Percentiles rank a stretch among this genome's conserved stretches.
Evolutionary conservation across 768 basidiomycete species (phyloP).

Genomic region (Amanita molliuscula): DNA sequence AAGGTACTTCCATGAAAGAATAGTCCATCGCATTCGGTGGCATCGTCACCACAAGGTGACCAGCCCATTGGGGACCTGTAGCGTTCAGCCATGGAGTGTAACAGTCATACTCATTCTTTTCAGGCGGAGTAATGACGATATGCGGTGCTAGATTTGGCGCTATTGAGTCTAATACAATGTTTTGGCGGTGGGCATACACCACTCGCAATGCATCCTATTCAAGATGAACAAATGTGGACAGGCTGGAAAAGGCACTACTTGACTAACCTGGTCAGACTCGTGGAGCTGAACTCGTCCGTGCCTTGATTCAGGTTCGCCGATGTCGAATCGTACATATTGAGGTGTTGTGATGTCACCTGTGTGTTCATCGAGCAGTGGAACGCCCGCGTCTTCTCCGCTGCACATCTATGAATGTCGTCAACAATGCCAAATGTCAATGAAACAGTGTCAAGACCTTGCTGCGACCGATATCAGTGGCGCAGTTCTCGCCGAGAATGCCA

Average conservation of each 20-base stretch:
- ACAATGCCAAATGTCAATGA: not conserved
- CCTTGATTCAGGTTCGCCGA: not conserved
- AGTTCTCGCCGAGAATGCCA: not conserved
- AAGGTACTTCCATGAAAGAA: not conserved
- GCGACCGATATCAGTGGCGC: not conserved
- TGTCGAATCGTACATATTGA: not conserved
- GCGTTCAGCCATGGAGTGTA: slow-evolving; percentile 25
- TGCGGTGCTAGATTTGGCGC: slow-evolving; percentile 31
- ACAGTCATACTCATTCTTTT: slow-evolving; percentile 25
- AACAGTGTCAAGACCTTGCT: not conserved
- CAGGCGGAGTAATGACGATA: slow-evolving; percentile 42
- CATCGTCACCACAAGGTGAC: slow-evolving; percentile 21
- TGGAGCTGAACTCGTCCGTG: not conserved
- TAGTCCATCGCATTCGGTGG: slow-evolving; percentile 4
- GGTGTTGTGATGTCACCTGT: not conserved
- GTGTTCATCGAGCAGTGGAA: not conserved
- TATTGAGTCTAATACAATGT: slow-evolving; percentile 35
- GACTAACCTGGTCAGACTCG: not conserved
- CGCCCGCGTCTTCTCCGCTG: not conserved
- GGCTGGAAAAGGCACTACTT: not conserved
- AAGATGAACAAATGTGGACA: slow-evolving; percentile 6
- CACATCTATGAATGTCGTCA: not conserved
- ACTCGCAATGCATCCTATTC: slow-evolving; percentile 6
- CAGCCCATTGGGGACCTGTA: slow-evolving; percentile 22
- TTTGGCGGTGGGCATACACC: slow-evolving; percentile 9